Evolutionary conservation across 2,329 filamentous ascomycete species (phyloP).

Genomic region (Diaporthe destruens): DNA sequence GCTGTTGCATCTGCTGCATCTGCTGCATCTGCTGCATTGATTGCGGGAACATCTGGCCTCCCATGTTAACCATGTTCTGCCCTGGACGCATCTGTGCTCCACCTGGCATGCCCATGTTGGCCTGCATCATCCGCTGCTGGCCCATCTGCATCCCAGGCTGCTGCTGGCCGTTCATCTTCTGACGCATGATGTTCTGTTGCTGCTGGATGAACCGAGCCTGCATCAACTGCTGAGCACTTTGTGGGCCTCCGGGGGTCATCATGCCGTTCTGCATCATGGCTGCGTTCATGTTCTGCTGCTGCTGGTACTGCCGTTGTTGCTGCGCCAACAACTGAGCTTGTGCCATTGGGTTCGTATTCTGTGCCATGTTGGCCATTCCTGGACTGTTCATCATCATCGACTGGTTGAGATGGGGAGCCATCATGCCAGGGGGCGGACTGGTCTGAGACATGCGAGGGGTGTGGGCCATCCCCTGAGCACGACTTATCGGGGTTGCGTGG

Average conservation of each 20-base stretch:
- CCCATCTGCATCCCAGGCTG: slow-evolving; percentile 42
- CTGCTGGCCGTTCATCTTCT: slow-evolving; percentile 52
- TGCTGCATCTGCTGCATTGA: slow-evolving; percentile 46
- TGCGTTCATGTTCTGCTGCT: slow-evolving; percentile 55
- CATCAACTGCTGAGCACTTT: slow-evolving; percentile 50
- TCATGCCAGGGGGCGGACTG: slow-evolving; percentile 71
- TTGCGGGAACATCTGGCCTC: slow-evolving; percentile 40
- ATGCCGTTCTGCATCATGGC: slow-evolving; percentile 54
- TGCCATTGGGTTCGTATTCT: slow-evolving; percentile 54
- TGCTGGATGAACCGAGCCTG: slow-evolving; percentile 53
- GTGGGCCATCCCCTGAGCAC: slow-evolving; percentile 58
- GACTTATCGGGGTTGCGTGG: slow-evolving; percentile 71
- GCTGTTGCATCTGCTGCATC: slow-evolving; percentile 28
- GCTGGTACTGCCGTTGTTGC: slow-evolving; percentile 61
- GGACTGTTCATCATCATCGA: slow-evolving; percentile 67
- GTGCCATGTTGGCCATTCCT: slow-evolving; percentile 54
- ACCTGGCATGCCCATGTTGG: slow-evolving; percentile 44
- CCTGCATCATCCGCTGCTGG: slow-evolving; percentile 53
- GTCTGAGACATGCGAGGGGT: slow-evolving; percentile 74
- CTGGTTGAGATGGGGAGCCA: slow-evolving; percentile 68
- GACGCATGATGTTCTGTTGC: slow-evolving; percentile 50
- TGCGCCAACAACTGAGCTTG: slow-evolving; percentile 56
- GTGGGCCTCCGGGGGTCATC: slow-evolving; percentile 56
- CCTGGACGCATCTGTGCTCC: slow-evolving; percentile 41
- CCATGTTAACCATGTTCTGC: slow-evolving; percentile 48